Percentiles rank a stretch among this genome's conserved stretches.
These are phyloP conservation scores for Leccinum uliginosum DNA, from an alignment of 768 basidiomycete species.

Conservation along the genomic window DNA sequence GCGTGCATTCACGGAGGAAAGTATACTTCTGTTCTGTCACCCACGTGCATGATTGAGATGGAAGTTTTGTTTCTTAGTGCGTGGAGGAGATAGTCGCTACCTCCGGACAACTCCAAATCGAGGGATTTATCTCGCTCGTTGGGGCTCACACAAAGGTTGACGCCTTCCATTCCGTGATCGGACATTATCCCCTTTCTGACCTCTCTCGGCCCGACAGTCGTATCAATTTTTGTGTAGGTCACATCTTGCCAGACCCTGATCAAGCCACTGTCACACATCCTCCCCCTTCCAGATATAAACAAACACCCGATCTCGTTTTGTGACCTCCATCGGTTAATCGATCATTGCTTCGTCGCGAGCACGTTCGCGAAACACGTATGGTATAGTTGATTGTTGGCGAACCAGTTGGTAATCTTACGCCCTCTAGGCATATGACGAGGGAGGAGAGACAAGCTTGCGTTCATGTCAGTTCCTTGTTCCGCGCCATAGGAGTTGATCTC, in stretches of 20 bases:
- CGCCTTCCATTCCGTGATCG: slow-evolving; percentile 13
- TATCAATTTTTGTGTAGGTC: slow-evolving; percentile 83
- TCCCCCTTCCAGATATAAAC: slow-evolving; percentile 62
- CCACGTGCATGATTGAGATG: slow-evolving; percentile 6
- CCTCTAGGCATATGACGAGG: slow-evolving; percentile 66
- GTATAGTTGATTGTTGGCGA: not conserved
- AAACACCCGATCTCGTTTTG: slow-evolving; percentile 59
- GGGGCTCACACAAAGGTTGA: slow-evolving; percentile 70
- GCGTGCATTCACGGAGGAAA: slow-evolving; percentile 62
- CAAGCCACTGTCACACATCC: not conserved
- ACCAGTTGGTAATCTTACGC: slow-evolving; percentile 2
- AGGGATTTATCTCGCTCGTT: slow-evolving; percentile 83
- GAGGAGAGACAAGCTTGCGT: slow-evolving; percentile 41
- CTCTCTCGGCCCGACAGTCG: slow-evolving; percentile 42
- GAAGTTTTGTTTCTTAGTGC: slow-evolving; percentile 42
- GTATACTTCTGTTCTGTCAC: slow-evolving; percentile 18
- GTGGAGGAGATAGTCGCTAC: slow-evolving; percentile 57
- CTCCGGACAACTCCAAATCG: slow-evolving; percentile 49
- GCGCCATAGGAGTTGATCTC: slow-evolving; percentile 11
- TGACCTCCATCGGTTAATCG: slow-evolving; percentile 68
- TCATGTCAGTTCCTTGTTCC: slow-evolving; percentile 13
- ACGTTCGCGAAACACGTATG: slow-evolving; percentile 73
- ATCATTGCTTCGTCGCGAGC: slow-evolving; percentile 59
- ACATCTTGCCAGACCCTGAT: not conserved
- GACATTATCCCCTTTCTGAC: slow-evolving; percentile 17